Evolutionary conservation across 2,329 filamentous ascomycete species (phyloP).

Genomic region (Nemania serpens): DNA sequence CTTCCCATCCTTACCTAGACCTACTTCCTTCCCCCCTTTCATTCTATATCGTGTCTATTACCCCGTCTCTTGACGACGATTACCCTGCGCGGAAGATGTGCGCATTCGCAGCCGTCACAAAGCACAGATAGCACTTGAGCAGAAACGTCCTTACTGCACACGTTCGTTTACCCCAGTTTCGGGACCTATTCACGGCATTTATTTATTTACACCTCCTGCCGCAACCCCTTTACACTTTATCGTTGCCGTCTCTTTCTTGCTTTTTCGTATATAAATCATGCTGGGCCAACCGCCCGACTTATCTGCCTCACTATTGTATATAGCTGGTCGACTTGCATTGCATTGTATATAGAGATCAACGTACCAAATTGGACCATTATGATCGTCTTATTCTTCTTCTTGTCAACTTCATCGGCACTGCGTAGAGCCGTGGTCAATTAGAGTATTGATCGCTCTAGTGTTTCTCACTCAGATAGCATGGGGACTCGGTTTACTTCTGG

Average conservation of each 20-base stretch:
- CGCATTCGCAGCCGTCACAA: too few species aligned
- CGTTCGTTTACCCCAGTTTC: neutral
- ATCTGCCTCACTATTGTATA: slow-evolving; percentile 11
- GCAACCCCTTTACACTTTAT: neutral
- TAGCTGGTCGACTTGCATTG: slow-evolving; percentile 8
- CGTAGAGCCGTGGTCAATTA: too few species aligned
- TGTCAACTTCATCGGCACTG: too few species aligned
- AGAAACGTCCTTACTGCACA: neutral
- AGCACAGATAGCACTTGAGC: too few species aligned
- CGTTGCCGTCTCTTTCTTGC: neutral
- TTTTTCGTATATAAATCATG: slow-evolving; percentile 17
- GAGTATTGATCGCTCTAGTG: too few species aligned
- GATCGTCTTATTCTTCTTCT: neutral
- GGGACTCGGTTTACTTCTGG: too few species aligned
- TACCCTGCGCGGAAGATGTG: too few species aligned
- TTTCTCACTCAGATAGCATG: too few species aligned
- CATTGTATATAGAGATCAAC: slow-evolving; percentile 24
- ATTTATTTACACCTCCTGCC: neutral
- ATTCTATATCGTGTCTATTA: neutral
- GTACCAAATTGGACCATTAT: slow-evolving; percentile 1
- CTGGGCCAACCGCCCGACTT: neutral
- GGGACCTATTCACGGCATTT: neutral
- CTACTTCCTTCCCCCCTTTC: neutral
- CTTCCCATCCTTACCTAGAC: too few species aligned
- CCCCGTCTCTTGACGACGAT: neutral